Conservation (phyloP, 192 early-diverging fungal genomes). For the Coemansia sp. region DNA sequence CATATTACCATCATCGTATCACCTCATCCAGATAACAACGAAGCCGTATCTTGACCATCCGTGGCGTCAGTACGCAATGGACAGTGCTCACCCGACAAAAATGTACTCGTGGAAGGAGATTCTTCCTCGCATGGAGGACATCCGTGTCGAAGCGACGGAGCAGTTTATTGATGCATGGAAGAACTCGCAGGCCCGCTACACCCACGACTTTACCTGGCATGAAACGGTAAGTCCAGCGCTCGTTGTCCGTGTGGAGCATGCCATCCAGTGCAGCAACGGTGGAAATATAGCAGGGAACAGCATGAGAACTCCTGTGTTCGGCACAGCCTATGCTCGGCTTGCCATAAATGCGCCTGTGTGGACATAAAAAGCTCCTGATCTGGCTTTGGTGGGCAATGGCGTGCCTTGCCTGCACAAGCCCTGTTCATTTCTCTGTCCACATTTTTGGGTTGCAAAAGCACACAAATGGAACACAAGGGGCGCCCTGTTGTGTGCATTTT, state of each 20-base stretch:
- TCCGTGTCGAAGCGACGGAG: constrained; percentile 45
- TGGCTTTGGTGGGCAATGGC: background rate
- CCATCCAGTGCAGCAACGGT: too few species aligned
- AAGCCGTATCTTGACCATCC: background rate
- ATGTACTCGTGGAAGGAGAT: constrained; percentile 50
- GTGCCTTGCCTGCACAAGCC: too few species aligned
- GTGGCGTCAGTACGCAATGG: constrained; percentile 10
- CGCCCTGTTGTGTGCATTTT: constrained; percentile 4
- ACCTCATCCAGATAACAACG: constrained; percentile 4
- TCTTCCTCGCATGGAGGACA: constrained; percentile 52
- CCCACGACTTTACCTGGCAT: constrained; percentile 50
- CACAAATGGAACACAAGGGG: too few species aligned
- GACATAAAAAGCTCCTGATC: background rate
- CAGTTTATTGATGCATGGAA: constrained; percentile 51
- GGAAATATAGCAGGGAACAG: too few species aligned
- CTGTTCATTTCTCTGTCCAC: background rate
- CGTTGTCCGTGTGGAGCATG: background rate
- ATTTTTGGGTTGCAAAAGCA: background rate
- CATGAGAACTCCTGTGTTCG: too few species aligned
- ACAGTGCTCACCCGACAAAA: constrained; percentile 12
- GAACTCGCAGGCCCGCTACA: constrained; percentile 20
- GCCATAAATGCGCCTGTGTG: background rate
- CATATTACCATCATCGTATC: background rate
- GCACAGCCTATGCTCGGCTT: background rate
- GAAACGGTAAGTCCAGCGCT: constrained; percentile 42